Percentiles rank a stretch among this genome's conserved stretches.
phyloP scores from a whole-genome alignment of 2,329 filamentous ascomycete genomes.

The Paecilomyces variotii region DNA sequence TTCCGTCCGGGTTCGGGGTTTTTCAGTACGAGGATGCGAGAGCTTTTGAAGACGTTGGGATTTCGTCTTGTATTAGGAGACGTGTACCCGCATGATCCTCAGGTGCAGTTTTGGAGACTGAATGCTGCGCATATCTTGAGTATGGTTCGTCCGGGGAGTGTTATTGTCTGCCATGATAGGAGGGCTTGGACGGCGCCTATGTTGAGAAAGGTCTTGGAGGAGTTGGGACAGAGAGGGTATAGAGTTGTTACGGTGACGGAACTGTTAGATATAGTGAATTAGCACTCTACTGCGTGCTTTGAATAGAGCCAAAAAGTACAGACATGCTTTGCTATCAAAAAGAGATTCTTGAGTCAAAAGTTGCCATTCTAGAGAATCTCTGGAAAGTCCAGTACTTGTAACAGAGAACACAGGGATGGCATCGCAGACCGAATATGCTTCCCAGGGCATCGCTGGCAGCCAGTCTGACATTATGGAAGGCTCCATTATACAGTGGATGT shows the following conservation, averaged over 20 bases:
- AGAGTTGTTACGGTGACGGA: conserved; percentile 62
- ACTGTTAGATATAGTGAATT: conserved; percentile 40
- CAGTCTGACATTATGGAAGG: too few species aligned
- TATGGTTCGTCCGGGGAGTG: conserved; percentile 66
- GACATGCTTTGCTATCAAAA: not conserved
- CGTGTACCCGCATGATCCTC: conserved; percentile 88
- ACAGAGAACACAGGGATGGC: not conserved
- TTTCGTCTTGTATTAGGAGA: conserved; percentile 71
- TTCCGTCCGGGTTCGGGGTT: conserved; percentile 82
- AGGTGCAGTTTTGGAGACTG: conserved; percentile 59
- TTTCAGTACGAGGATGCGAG: conserved; percentile 65
- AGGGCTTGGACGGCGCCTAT: conserved; percentile 76
- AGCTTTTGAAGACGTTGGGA: conserved; percentile 50
- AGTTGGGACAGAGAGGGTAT: conserved; percentile 62
- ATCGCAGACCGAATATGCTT: not conserved
- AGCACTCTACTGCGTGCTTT: not conserved
- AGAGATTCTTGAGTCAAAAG: not conserved
- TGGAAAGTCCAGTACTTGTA: not conserved
- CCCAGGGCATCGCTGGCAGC: too few species aligned
- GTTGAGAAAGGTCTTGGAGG: conserved; percentile 63
- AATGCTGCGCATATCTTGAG: conserved; percentile 76
- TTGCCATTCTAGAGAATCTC: not conserved
- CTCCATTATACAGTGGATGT: not conserved
- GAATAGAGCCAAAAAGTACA: not conserved
- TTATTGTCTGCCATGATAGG: conserved; percentile 81